These are phyloP conservation scores for Vigna unguiculata DNA, from an alignment of 306 rosid species.

Conservation along the genomic window DNA sequence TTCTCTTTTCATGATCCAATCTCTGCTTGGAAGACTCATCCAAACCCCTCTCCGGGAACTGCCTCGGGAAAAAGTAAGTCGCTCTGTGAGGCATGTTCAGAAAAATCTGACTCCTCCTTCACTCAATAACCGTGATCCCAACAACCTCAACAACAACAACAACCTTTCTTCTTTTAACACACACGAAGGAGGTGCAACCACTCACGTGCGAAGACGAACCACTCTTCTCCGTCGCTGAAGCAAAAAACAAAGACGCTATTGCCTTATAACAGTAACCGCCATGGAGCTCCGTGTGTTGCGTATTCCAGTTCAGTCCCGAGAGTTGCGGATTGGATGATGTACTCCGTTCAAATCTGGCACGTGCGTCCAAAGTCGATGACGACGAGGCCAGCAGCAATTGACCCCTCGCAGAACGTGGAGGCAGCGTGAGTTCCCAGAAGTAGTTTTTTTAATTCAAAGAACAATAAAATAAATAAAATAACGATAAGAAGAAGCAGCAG, in stretches of 20 bases:
- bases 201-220: constrained; percentile 42
- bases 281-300: not conserved
- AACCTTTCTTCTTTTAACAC: constrained; percentile 34
- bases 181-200: constrained; percentile 32
- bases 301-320: not conserved
- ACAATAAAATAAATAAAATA: no score
- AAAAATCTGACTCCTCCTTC: not conserved
- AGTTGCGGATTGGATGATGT: not conserved
- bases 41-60: constrained; percentile 73
- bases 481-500: not conserved
- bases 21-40: constrained; percentile 62
- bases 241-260: not conserved
- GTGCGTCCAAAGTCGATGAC: constrained; percentile 3
- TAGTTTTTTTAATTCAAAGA: not conserved
- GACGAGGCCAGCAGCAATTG: not conserved
- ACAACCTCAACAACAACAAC: not conserved
- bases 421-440: not conserved
- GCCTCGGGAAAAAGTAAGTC: constrained; percentile 98
- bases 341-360: not conserved
- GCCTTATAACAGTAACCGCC: constrained; percentile 14
- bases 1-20: constrained; percentile 66
- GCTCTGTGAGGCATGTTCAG: constrained; percentile 90
- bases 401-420: constrained; percentile 24
- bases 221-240: constrained; percentile 23
- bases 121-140: constrained; percentile 45